Evolutionary conservation across 352 stramenopile species (phyloP), one percentile per base, ranked within the genome.

Genomic region (Pythium aristosporum): DNA sequence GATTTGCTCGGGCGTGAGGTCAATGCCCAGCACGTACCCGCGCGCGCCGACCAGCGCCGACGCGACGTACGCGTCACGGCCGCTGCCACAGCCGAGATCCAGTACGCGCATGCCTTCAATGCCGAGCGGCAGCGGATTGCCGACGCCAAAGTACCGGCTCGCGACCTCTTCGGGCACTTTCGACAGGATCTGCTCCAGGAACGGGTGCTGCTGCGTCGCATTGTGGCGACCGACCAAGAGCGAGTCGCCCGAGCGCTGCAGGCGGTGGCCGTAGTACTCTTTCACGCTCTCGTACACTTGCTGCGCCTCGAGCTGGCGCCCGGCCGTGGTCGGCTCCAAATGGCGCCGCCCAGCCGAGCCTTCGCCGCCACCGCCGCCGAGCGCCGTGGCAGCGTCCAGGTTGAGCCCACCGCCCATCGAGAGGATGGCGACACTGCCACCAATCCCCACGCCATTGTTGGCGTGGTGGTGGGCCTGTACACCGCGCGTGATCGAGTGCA

Each of bases 1-100:
- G n/a, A 98, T 74, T 69, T 97, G 89, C 73, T 96, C 85, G 21
- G 86, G 72, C 8, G 88, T 96, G 84, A 97, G 95, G 68, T 97
- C 92, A 20, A 98, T 87, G 16, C 90, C 92, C 43, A 94, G 85
- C 11, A 97, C 88, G 21, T 69, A 79, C 0, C 92, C 92, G 15
- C 74, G 77, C 0, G 72, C 39, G 15, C 92, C 92, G 0, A 97
- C 89, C 12, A 97, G 74, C 66, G 92, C 80, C 51, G 80, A 79
- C 2, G 78, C 83, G 56, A 96, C 79, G 73, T 94, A 98, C 18
- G 91, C 85, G 70, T 98, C 90, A 8, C 91, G 71, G n/a, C 92
- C 92, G 23, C 80, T 80, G 36, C 91, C 91, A 69, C 87, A 95
- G 28, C 92, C 91, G 5, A 98, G 69, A 71, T 97, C 91, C 25